Evolutionary conservation across 139 green algal genomes (phyloP).

Genomic region (Yamagishiella unicocca): DNA sequence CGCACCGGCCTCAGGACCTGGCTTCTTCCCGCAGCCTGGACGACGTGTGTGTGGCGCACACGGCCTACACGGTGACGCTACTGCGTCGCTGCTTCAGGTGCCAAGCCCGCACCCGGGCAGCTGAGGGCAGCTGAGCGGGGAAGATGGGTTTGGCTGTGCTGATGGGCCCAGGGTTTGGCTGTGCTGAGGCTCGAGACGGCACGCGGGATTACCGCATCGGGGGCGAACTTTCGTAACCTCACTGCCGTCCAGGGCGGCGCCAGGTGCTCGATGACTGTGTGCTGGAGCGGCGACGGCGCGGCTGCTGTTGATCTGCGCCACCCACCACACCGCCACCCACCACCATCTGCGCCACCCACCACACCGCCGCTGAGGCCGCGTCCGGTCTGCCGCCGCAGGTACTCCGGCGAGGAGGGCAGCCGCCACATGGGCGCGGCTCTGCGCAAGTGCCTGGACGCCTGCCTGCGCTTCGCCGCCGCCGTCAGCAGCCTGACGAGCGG

Average conservation of each 20-base stretch:
- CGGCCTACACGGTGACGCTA: constrained; percentile 27
- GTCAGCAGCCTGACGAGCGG: not conserved
- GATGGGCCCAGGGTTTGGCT: too few relatives aligned
- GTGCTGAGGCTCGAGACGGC: too few relatives aligned
- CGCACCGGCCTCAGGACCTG: not conserved
- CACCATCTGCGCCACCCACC: not conserved
- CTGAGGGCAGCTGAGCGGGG: too few relatives aligned
- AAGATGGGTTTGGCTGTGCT: too few relatives aligned
- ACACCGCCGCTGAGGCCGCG: not conserved
- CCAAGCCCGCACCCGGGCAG: too few relatives aligned
- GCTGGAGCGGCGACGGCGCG: too few relatives aligned
- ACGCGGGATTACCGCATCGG: too few relatives aligned
- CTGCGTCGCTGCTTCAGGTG: constrained; percentile 48
- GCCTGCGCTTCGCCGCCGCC: constrained; percentile 29
- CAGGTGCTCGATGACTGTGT: too few relatives aligned
- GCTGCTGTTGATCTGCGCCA: too few relatives aligned
- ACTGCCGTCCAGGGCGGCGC: too few relatives aligned
- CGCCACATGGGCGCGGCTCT: constrained; percentile 6
- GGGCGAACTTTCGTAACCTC: too few relatives aligned
- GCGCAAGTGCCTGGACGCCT: constrained; percentile 27
- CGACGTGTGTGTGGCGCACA: constrained; percentile 43
- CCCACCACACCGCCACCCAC: too few relatives aligned
- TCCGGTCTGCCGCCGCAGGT: not conserved
- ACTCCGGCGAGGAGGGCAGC: constrained; percentile 5
- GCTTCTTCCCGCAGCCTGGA: constrained; percentile 21